These are phyloP conservation scores for Amanita muscaria DNA, from an alignment of 768 basidiomycete genomes.

Conservation along the genomic window DNA sequence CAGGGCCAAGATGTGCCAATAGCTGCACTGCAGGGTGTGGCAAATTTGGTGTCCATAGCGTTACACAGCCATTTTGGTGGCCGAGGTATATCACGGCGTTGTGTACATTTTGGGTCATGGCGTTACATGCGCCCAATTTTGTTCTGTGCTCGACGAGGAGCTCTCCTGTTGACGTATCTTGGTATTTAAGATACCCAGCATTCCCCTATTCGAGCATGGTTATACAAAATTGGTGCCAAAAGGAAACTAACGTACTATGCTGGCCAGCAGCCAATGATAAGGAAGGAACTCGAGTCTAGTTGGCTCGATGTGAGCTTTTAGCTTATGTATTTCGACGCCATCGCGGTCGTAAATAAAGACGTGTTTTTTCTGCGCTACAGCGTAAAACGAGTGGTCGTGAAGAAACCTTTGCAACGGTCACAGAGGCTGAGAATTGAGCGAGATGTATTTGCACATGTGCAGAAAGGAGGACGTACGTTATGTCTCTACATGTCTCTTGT, in stretches of 20 bases:
- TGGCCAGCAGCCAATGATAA: conserved; percentile 90
- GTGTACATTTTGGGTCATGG: conserved; percentile 87
- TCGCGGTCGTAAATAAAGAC: conserved; percentile 93
- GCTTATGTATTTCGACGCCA: conserved; percentile 85
- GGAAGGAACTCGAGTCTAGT: conserved; percentile 87
- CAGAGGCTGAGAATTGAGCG: too few species aligned
- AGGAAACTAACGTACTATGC: conserved; percentile 46
- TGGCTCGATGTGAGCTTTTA: conserved; percentile 81
- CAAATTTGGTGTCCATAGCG: conserved; percentile 93
- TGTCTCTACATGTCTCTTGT: conserved; percentile 84
- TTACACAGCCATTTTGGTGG: conserved; percentile 92
- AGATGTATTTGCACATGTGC: too few species aligned
- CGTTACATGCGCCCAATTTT: conserved; percentile 74
- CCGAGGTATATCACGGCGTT: conserved; percentile 93
- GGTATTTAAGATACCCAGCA: conserved; percentile 88
- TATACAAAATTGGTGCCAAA: background rate
- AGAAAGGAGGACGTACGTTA: conserved; percentile 53
- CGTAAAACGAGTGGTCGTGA: conserved; percentile 88
- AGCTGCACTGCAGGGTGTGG: conserved; percentile 88
- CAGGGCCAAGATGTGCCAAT: conserved; percentile 84
- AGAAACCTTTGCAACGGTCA: conserved; percentile 64
- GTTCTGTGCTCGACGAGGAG: conserved; percentile 84
- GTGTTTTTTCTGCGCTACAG: conserved; percentile 94
- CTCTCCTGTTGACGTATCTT: conserved; percentile 91
- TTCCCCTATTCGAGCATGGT: conserved; percentile 49